Conservation (phyloP, 208 protist species). For the Leishmania aethiopica region DNA sequence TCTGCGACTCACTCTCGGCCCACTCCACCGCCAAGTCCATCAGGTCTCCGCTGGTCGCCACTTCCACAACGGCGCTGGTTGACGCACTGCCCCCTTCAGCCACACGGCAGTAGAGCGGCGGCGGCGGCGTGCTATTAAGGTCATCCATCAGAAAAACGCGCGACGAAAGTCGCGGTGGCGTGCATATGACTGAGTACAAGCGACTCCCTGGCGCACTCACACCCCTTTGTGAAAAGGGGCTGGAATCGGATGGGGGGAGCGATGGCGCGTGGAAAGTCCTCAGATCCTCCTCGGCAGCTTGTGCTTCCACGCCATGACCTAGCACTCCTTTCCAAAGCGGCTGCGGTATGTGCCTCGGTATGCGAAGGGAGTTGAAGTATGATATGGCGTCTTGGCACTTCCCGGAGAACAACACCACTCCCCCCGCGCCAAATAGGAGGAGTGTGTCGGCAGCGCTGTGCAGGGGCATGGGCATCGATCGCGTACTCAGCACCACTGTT, state of each 20-base stretch:
- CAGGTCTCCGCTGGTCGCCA: slow-evolving; percentile 31
- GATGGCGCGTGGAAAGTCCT: not conserved
- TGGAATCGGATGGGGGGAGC: not conserved
- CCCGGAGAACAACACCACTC: slow-evolving; percentile 59
- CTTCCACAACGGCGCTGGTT: slow-evolving; percentile 18
- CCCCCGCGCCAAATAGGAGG: slow-evolving; percentile 45
- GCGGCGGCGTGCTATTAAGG: slow-evolving; percentile 1
- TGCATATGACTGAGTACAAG: slow-evolving; percentile 26
- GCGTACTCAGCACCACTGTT: slow-evolving; percentile 58
- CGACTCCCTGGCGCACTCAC: not conserved
- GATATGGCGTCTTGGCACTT: slow-evolving; percentile 17
- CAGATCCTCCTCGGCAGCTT: not conserved
- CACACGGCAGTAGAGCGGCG: slow-evolving; percentile 7
- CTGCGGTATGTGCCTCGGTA: slow-evolving; percentile 22
- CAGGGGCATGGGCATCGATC: slow-evolving; percentile 37
- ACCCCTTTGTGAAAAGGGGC: slow-evolving; percentile 1
- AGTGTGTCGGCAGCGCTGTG: slow-evolving; percentile 41
- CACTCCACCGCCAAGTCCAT: slow-evolving; percentile 60
- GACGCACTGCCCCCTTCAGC: not conserved
- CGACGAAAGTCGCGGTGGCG: slow-evolving; percentile 27
- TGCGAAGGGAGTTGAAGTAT: slow-evolving; percentile 60
- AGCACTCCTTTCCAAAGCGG: slow-evolving; percentile 21
- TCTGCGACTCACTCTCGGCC: slow-evolving; percentile 55
- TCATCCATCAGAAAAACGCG: slow-evolving; percentile 8
- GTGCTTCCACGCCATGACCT: not conserved